Conservation (phyloP, 495 filamentous ascomycete genomes). For the Cenococcum geophilum region DNA sequence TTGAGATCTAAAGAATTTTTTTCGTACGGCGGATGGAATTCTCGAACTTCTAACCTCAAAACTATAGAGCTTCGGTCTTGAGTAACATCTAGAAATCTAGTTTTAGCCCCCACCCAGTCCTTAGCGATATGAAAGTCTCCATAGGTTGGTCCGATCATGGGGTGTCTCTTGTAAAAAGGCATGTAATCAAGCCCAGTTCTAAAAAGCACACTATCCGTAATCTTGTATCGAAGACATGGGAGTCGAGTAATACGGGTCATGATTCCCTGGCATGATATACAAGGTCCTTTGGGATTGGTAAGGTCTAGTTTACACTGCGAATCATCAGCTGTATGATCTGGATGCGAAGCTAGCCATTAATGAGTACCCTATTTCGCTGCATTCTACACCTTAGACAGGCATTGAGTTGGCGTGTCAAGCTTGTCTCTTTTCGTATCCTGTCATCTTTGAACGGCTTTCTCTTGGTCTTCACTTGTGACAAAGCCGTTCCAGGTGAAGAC, state of each 20-base stretch:
- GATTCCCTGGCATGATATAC: no score
- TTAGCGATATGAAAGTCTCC: slow-evolving; percentile 40
- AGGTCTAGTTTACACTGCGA: no score
- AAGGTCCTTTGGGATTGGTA: no score
- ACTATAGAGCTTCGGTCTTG: slow-evolving; percentile 13
- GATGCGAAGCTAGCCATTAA: background rate
- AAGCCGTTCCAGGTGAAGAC: no score
- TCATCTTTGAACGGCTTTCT: no score
- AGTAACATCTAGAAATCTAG: slow-evolving; percentile 22
- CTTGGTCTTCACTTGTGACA: no score
- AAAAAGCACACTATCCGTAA: slow-evolving; percentile 40
- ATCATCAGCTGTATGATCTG: no score
- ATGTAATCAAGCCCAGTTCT: slow-evolving; percentile 37
- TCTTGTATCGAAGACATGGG: slow-evolving; percentile 41
- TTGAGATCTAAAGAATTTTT: slow-evolving; percentile 32
- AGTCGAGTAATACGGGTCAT: slow-evolving; percentile 34
- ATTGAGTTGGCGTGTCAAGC: slow-evolving; percentile 34
- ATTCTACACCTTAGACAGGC: slow-evolving; percentile 39
- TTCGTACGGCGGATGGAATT: slow-evolving; percentile 35
- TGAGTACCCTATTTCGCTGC: slow-evolving; percentile 38
- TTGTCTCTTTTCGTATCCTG: no score
- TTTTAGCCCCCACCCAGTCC: slow-evolving; percentile 29
- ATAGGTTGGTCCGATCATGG: slow-evolving; percentile 37
- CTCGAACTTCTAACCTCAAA: slow-evolving; percentile 31
- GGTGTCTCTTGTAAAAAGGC: slow-evolving; percentile 15